Base-by-base conservation (phyloP, 352 stramenopile species). In the Globisporangium spiculum region DNA sequence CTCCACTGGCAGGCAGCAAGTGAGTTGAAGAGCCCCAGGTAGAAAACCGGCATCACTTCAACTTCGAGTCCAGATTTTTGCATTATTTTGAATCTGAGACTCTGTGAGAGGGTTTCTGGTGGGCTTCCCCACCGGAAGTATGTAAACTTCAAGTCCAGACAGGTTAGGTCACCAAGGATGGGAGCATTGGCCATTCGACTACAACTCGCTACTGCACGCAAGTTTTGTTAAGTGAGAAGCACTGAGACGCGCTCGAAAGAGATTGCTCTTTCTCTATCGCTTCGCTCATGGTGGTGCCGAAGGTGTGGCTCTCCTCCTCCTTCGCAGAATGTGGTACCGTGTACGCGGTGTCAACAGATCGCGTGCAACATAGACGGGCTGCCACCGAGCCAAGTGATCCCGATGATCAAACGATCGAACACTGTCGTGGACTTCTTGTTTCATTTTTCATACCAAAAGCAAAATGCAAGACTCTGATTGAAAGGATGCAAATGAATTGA, bases 221-320 rank as follows among this genome's bases (percentile, higher is more conserved):
- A 32, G 10, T 4, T 32, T 10, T 50, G 41, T 50, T 50, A n/a
- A 50, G 12, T 50, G 41, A 50, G 41, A 50, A n/a, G 4, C 16
- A 52, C n/a, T 10, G 44, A 52, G 44, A 6, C 18, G 16, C 44
- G 10, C 41, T 48, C 44, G 18, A 52, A 52, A 22, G 44, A 52
- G 16, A 52, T 52, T 36, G 52, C 52, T 57, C 52, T 57, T 57
- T 57, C 52, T 57, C 24, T 58, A 36, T 22, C 52, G 26, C 52
- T 32, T 20, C 5, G 8, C 22, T 24, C 2, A 2, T 20, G 22
- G 50, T 30, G 50, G 44, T 52, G 44, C 44, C 18, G 44, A 52
- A 52, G 20, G 44, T 52, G 44, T 52, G 44, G 44, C 6, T 22
- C 27, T 32, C 27, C 44, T 50, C 44, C 44, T 52, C 44, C 16